phyloP scores from a whole-genome alignment of 306 rosid species.

The Delonix regia region DNA sequence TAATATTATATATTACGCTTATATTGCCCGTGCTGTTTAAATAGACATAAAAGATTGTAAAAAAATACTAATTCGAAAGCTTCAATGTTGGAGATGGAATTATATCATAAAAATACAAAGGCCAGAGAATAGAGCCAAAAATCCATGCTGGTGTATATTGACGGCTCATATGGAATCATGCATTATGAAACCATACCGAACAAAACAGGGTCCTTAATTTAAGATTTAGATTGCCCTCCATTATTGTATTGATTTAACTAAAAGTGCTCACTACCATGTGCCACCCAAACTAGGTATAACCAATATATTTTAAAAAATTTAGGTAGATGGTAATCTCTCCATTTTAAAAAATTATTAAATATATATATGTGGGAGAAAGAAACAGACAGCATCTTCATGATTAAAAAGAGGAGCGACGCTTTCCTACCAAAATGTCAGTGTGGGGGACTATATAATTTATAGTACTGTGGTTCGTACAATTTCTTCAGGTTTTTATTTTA shows the following conservation, averaged over 20 bases:
- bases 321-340: neutral
- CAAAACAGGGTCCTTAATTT: neutral
- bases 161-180: neutral
- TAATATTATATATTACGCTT: too few species aligned
- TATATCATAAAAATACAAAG: neutral
- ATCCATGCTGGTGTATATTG: constrained; percentile 11
- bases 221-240: neutral
- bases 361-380: neutral
- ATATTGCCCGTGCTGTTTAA: too few species aligned
- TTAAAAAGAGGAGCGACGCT: neutral
- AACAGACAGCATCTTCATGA: constrained; percentile 27
- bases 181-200: neutral
- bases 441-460: neutral
- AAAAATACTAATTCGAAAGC: neutral
- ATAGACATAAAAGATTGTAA: neutral
- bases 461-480: neutral
- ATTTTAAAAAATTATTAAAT: neutral
- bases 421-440: neutral
- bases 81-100: neutral
- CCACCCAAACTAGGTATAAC: constrained; percentile 23
- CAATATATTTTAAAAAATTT: constrained; percentile 1
- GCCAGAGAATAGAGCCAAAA: constrained; percentile 29
- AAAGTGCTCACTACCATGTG: neutral
- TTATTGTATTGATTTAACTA: neutral
- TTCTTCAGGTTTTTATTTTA: neutral